Evolutionary conservation across 2,329 filamentous ascomycete species (phyloP), one percentile per base, ranked within the genome.

Genomic region (Triangularia setosa): DNA sequence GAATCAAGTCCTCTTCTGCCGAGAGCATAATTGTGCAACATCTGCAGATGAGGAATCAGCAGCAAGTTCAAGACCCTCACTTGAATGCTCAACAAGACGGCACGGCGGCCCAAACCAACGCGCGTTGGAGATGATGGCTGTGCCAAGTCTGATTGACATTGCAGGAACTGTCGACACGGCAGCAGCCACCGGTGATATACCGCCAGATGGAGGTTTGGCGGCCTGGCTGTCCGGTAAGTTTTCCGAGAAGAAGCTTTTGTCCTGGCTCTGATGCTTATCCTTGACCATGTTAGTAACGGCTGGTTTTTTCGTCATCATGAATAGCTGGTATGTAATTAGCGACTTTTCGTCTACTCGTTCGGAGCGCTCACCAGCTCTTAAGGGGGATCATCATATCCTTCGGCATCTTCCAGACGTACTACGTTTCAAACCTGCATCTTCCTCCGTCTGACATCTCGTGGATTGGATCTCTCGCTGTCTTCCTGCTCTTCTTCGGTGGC

Each of bases 311-410:
- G 23, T 25, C 23, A 53, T 53, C 23, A 53, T 53, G 48, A 53
- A 53, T 14, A 53, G 18, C 9, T 53, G 48, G 48, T 53, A 24
- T 53, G 48, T 53, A n/a, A 53, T 25, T 6, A 7, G n/a, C 18
- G 18, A 12, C n/a, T 25, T 12, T 25, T 21, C 3, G 3, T 21
- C 14, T 53, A 21, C 33, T 35, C 23, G 8, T 53, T 53, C 48
- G 14, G 14, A 9, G 11, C 18, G 48, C 48, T 53, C 6, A 53
- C 48, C 6, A 53, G 23, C 18, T 21, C 8, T 21, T 9, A 21
- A 53, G 83, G 82, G 84, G 84, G 33, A 79, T 81, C 68, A 79
- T 84, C 68, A 84, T 81, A 73, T 83, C 82, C 1, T 86, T 85
- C 64, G 83, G 83, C n/a, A 75, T 81, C 4, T 86, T 84, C 69